Base-by-base conservation (phyloP, 2,329 filamentous ascomycete species). In the Cercospora sp. region DNA sequence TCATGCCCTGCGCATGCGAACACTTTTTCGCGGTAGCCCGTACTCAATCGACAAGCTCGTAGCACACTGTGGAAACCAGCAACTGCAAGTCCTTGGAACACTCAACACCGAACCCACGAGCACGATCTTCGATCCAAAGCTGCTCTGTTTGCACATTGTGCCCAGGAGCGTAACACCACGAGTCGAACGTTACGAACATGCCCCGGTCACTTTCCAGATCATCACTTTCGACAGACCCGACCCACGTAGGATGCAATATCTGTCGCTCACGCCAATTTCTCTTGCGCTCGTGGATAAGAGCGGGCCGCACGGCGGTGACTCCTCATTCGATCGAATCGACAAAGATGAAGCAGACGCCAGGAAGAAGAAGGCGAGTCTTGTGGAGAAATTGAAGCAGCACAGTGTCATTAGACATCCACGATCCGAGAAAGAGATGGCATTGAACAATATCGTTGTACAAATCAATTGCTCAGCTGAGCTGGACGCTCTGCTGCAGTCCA, bases 381-480 rank as follows among this genome's bases (percentile, higher is more conserved):
- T 95, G 4, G 89, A 97, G 73, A 98, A 98, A 80, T 82, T 98
- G 60, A 93, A 91, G 76, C 85, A 93, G 71, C 96, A 99, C 79
- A 94, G 91, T 1, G 93, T 99, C 4, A 84, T 91, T 64, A 89
- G 89, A 72, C 91, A 91, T 76, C 82, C 87, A 2, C 88, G 90
- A 2, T 95, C 94, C 1, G 87, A 89, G 68, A 94, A 97, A 75
- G 95, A 99, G 78, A 86, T 88, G 70, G 90, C 91, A 1, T 83
- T 99, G 32, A 86, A 90, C 4, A 88, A 88, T 66, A 94, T 98
- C 67, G 87, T 97, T 72, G 93, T 94, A 74, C 94, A 98, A 81
- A 91, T 98, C 78, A 99, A 99, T 77, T 99, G 95, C 85, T 93
- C 94, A 0, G 93, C 90, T 82, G 96, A 99, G 79, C 85, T 99